phyloP scores from a whole-genome alignment of 2,329 filamentous ascomycete genomes.

The Aspergillus awamori region DNA sequence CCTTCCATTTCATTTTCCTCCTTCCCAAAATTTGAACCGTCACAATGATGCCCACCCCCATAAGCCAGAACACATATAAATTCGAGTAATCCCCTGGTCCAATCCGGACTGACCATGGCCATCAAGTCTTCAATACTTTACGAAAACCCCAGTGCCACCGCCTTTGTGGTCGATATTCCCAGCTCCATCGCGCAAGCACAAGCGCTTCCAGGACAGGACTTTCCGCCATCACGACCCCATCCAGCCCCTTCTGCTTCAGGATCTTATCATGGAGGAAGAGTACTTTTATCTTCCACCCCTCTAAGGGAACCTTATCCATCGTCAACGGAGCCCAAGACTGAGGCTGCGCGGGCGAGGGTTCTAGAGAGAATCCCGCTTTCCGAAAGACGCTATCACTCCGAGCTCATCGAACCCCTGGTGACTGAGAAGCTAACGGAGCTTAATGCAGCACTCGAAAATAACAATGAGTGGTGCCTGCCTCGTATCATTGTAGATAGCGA shows the following conservation, averaged over 20 bases:
- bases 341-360: slow-evolving; percentile 46
- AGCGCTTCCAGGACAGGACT: slow-evolving; percentile 29
- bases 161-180: slow-evolving; percentile 62
- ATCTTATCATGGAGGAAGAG: not conserved
- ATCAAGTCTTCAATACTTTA: slow-evolving; percentile 51
- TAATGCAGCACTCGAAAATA: slow-evolving; percentile 14
- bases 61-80: not conserved
- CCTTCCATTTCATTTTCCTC: not conserved
- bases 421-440: slow-evolving; percentile 43
- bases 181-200: slow-evolving; percentile 60
- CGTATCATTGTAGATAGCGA: slow-evolving; percentile 15
- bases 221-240: not conserved
- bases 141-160: slow-evolving; percentile 47
- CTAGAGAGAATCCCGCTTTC: slow-evolving; percentile 36
- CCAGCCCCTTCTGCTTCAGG: not conserved
- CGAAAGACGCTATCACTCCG: slow-evolving; percentile 36
- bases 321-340: slow-evolving; percentile 55
- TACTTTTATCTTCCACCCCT: slow-evolving; percentile 52
- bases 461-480: slow-evolving; percentile 39
- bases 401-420: slow-evolving; percentile 37
- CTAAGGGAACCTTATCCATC: slow-evolving; percentile 51
- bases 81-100: no score
- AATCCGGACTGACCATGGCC: slow-evolving; percentile 9
- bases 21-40: not conserved
- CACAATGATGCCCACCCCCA: not conserved